These are phyloP conservation scores for Fusarium cyanostomum DNA, from an alignment of 2,329 filamentous ascomycete genomes.

Conservation along the genomic window DNA sequence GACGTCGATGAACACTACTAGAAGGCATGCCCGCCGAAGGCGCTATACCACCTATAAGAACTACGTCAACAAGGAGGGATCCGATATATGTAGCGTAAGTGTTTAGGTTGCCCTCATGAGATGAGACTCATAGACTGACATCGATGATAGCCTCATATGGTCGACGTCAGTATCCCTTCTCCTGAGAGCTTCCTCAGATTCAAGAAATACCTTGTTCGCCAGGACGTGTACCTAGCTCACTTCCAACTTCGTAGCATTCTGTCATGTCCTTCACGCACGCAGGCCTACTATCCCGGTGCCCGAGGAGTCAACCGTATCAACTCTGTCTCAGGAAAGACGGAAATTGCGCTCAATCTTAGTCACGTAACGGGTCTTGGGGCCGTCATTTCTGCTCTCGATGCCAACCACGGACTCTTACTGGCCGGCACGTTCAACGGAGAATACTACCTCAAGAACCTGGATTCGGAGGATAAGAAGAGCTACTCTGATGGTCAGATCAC, in stretches of 20 bases:
- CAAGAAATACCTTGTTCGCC: slow-evolving; percentile 63
- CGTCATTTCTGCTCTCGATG: slow-evolving; percentile 61
- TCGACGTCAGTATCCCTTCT: slow-evolving; percentile 47
- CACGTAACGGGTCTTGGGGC: slow-evolving; percentile 49
- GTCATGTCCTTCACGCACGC: slow-evolving; percentile 63
- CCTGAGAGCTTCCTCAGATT: slow-evolving; percentile 67
- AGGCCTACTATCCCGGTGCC: slow-evolving; percentile 65
- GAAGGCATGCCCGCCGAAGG: slow-evolving; percentile 58
- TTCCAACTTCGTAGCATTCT: slow-evolving; percentile 73
- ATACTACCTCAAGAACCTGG: slow-evolving; percentile 60
- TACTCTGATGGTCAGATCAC: slow-evolving; percentile 60
- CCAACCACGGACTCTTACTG: slow-evolving; percentile 64
- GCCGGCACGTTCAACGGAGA: slow-evolving; percentile 68
- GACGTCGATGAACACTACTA: slow-evolving; percentile 61
- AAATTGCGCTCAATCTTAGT: slow-evolving; percentile 55
- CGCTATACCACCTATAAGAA: slow-evolving; percentile 64
- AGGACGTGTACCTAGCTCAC: slow-evolving; percentile 66
- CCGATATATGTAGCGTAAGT: slow-evolving; percentile 61
- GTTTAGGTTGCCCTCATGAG: not conserved
- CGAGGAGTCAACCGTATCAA: slow-evolving; percentile 63
- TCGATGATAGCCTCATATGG: slow-evolving; percentile 21
- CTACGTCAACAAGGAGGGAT: slow-evolving; percentile 62
- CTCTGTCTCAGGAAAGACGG: slow-evolving; percentile 57
- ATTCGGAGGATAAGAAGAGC: slow-evolving; percentile 50
- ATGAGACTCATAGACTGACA: slow-evolving; percentile 14